Conservation (phyloP, 2,329 filamentous ascomycete genomes). For the Aspergillus tubingensis region DNA sequence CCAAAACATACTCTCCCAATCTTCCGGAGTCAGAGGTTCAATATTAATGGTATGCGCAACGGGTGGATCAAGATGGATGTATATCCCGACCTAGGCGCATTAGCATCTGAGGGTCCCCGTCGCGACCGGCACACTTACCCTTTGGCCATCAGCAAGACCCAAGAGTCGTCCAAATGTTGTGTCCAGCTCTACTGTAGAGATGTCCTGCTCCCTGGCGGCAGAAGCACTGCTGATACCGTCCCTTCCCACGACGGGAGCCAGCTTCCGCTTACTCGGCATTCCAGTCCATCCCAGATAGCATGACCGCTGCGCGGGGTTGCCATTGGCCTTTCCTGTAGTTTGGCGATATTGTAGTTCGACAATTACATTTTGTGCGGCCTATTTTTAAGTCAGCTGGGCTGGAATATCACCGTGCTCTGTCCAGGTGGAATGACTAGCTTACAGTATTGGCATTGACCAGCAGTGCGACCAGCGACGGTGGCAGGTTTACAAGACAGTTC, state of each 20-base stretch:
- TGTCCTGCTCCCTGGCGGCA: conserved; percentile 70
- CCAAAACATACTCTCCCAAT: conserved; percentile 76
- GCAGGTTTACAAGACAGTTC: conserved; percentile 93
- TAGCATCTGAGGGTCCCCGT: conserved; percentile 33
- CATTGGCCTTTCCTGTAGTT: conserved; percentile 53
- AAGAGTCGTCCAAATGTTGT: conserved; percentile 76
- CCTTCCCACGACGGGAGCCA: conserved; percentile 70
- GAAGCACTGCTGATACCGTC: conserved; percentile 68
- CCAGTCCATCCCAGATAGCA: conserved; percentile 95
- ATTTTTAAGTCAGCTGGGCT: conserved; percentile 5
- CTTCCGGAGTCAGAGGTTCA: conserved; percentile 88
- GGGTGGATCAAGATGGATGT: conserved; percentile 85
- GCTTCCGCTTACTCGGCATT: conserved; percentile 87
- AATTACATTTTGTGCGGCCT: conserved; percentile 94
- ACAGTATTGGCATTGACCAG: conserved; percentile 89
- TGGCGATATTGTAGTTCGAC: conserved; percentile 83
- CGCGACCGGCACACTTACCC: conserved; percentile 53
- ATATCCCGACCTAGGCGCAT: conserved; percentile 55
- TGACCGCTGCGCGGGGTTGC: conserved; percentile 62
- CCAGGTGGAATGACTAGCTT: conserved; percentile 42
- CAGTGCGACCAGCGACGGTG: conserved; percentile 76
- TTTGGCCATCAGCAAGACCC: conserved; percentile 78
- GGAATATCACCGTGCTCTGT: conserved; percentile 19
- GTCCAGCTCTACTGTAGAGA: conserved; percentile 80
- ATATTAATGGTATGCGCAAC: conserved; percentile 94